These are phyloP conservation scores for Trichosporon faecale DNA, from an alignment of 1,284 basidiomycete genomes.

Conservation along the genomic window DNA sequence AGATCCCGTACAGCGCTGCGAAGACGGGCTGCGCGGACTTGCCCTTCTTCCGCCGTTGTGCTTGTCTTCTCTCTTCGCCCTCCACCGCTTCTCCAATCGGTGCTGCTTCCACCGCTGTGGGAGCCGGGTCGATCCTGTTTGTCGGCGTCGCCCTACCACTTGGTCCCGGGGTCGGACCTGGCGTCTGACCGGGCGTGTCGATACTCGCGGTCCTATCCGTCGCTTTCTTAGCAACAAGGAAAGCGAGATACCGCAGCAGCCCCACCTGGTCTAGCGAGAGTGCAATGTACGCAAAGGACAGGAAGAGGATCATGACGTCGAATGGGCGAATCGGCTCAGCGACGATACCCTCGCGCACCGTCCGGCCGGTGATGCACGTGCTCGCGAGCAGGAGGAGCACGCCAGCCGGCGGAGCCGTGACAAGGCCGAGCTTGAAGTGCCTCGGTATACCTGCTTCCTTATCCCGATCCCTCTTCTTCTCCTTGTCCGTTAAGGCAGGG, in stretches of 20 bases:
- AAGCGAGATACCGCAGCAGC: conserved; percentile 78
- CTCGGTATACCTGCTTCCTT: neutral
- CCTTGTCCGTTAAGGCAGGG: neutral
- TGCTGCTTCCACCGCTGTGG: neutral
- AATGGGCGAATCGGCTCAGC: conserved; percentile 75
- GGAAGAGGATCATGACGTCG: conserved; percentile 89
- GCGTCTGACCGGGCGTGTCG: neutral
- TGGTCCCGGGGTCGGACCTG: neutral
- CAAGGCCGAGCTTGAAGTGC: conserved; percentile 63
- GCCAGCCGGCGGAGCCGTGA: conserved; percentile 72
- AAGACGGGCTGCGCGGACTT: conserved; percentile 64
- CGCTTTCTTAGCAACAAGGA: conserved; percentile 76
- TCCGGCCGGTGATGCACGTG: conserved; percentile 65
- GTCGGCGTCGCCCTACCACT: neutral
- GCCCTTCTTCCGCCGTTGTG: neutral
- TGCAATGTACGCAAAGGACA: conserved; percentile 87
- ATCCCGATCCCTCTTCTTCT: neutral
- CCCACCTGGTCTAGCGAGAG: conserved; percentile 85
- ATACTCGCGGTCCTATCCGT: conserved; percentile 47
- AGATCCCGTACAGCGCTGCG: conserved; percentile 73
- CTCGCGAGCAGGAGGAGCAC: conserved; percentile 75
- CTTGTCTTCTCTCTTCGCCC: too few species aligned
- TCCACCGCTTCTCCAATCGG: neutral
- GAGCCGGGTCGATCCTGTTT: too few species aligned
- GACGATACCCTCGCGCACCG: conserved; percentile 64